Evolutionary conservation across 495 filamentous ascomycete species (phyloP), one percentile per base, ranked within the genome.

Genomic region (Aspergillus asperescens): DNA sequence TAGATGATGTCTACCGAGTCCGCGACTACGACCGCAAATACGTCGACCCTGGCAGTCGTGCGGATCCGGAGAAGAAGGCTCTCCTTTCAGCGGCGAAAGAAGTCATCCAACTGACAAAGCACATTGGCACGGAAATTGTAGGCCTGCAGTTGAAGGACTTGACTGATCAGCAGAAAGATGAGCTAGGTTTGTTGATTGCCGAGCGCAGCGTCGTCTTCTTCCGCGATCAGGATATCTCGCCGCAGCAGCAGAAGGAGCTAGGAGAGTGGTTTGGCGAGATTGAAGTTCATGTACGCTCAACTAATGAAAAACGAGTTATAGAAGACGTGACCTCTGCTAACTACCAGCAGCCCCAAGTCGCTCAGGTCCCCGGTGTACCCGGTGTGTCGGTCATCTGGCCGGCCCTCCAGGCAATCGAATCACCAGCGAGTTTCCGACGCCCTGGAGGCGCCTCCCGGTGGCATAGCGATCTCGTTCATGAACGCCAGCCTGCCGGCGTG

Each of bases 131-230:
- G 3, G 84, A 88, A 56, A 83, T 87, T 48, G 81, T 84, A 13
- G 85, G 84, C 0, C 57, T 87, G 7, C 84, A 88, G 44, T 64
- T 87, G 22, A 87, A 85, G 49, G 83, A 87, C 48, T 67, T 88
- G 28, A 85, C 79, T 0, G 69, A 80, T 39, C 76, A 82, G 63
- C 84, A 88, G 50, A 82, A 75, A 47, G 84, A 87, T 60, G 86
- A 89, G 58, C 67, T 89, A n/a, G 85, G 78, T 0, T 67, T 89
- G 23, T 64, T 88, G 47, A 83, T 89, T 53, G 84, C 86, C 3
- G 84, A 87, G 63, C 70, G 86, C 24, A 85, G 83, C 49, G 85
- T 90, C 9, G 85, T 89, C 27, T 88, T 90, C 65, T 85, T 89
- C 70, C 74, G 86, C 5, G 75, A 87, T 54, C 86, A 90, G 58